Evolutionary conservation across 139 green algal species (phyloP), one percentile per base, ranked within the genome.

Genomic region (Pseudopediastrum boryanum): DNA sequence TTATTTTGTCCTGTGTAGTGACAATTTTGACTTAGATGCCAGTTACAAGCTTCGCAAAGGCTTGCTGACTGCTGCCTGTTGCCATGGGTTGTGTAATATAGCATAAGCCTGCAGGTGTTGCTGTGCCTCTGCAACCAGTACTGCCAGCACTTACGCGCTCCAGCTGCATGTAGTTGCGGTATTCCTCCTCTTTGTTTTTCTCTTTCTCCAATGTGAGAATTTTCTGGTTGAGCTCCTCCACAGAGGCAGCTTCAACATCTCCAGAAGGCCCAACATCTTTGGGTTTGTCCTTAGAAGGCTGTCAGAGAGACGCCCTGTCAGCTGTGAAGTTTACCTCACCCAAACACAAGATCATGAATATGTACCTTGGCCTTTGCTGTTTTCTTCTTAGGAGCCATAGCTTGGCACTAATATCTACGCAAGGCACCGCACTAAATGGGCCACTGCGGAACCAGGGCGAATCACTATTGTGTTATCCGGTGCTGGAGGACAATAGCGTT

Each of bases 1-100:
- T 92, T 72, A 98, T 96, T 82, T 97, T 98, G 84, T 98, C 94
- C 90, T 96, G 92, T n/a, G n/a, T n/a, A n/a, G n/a, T n/a, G n/a
- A n/a, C n/a, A n/a, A n/a, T n/a, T n/a, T n/a, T n/a, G n/a, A n/a
- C n/a, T n/a, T n/a, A n/a, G n/a, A n/a, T n/a, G n/a, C n/a, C n/a
- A n/a, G n/a, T n/a, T n/a, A n/a, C n/a, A n/a, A n/a, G n/a, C n/a
- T n/a, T n/a, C n/a, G n/a, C n/a, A n/a, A n/a, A n/a, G n/a, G n/a
- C n/a, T n/a, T n/a, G n/a, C n/a, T n/a, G n/a, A n/a, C n/a, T n/a
- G n/a, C n/a, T n/a, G n/a, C n/a, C n/a, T n/a, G n/a, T n/a, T 52
- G 27, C 19, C 35, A 54, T 41, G 25, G 27, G 10, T 52, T 66
- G 58, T 65, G 69, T 13, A 0, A n/a, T 31, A 25, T 46, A 9